Evolutionary conservation across 2,329 filamentous ascomycete genomes (phyloP).

Genomic region (Atkinsonella texensis): DNA sequence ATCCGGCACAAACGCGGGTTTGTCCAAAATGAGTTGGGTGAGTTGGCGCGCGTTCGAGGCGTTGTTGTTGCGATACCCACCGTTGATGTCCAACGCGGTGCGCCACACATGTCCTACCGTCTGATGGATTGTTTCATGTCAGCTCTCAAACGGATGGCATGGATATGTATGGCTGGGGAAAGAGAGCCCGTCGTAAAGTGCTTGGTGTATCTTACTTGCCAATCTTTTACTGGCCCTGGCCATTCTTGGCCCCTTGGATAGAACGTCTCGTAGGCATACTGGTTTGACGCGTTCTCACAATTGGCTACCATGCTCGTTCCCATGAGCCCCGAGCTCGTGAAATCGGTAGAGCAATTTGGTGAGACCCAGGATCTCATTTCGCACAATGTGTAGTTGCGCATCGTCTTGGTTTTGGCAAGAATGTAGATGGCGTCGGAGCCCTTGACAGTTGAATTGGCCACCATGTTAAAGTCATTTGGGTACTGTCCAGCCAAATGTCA

Average conservation of each 20-base stretch:
- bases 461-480: slow-evolving; percentile 53
- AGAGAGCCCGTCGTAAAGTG: too few species aligned
- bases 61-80: slow-evolving; percentile 40
- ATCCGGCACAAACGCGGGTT: slow-evolving; percentile 29
- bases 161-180: too few species aligned
- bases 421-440: slow-evolving; percentile 48
- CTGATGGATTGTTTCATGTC: slow-evolving; percentile 10
- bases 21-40: slow-evolving; percentile 37
- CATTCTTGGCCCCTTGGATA: slow-evolving; percentile 18
- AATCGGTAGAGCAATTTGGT: slow-evolving; percentile 53
- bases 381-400: slow-evolving; percentile 52
- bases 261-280: slow-evolving; percentile 40
- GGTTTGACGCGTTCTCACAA: slow-evolving; percentile 46
- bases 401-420: slow-evolving; percentile 36
- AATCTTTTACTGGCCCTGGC: slow-evolving; percentile 31
- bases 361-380: slow-evolving; percentile 52
- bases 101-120: slow-evolving; percentile 43
- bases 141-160: neutral
- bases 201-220: slow-evolving; percentile 24
- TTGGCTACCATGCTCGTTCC: slow-evolving; percentile 48
- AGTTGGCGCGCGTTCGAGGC: slow-evolving; percentile 45
- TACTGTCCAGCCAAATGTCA: slow-evolving; percentile 20
- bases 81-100: slow-evolving; percentile 41
- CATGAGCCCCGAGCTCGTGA: slow-evolving; percentile 39
- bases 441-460: slow-evolving; percentile 40